These are phyloP conservation scores for Fusarium sp. DNA, from an alignment of 2,329 filamentous ascomycete genomes.

Conservation along the genomic window DNA sequence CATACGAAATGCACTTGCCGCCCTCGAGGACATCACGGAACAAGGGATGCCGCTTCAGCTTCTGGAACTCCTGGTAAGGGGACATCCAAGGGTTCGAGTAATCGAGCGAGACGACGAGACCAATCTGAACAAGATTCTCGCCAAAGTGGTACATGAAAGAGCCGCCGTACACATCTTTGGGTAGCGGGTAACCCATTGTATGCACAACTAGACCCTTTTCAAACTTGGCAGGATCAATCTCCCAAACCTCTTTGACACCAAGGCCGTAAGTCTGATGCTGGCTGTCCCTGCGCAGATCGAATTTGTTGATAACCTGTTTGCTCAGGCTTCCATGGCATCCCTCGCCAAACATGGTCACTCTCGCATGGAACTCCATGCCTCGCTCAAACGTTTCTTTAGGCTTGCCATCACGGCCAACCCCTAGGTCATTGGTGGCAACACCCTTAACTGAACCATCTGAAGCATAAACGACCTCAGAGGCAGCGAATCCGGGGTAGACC, in stretches of 20 bases:
- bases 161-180: slow-evolving; percentile 90
- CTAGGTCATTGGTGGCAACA: slow-evolving; percentile 95
- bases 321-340: slow-evolving; percentile 95
- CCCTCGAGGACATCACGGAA: slow-evolving; percentile 89
- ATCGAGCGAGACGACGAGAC: slow-evolving; percentile 91
- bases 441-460: slow-evolving; percentile 88
- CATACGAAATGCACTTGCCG: slow-evolving; percentile 97
- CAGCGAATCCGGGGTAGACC: slow-evolving; percentile 94
- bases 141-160: slow-evolving; percentile 99
- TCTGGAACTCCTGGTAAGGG: slow-evolving; percentile 96
- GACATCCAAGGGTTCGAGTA: slow-evolving; percentile 97
- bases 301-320: slow-evolving; percentile 95
- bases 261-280: slow-evolving; percentile 95
- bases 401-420: slow-evolving; percentile 80
- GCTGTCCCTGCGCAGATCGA: slow-evolving; percentile 85
- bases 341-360: slow-evolving; percentile 90
- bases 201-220: slow-evolving; percentile 85
- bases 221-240: slow-evolving; percentile 92
- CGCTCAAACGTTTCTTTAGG: slow-evolving; percentile 92
- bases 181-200: slow-evolving; percentile 90
- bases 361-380: slow-evolving; percentile 97
- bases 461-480: slow-evolving; percentile 88
- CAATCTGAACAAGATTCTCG: slow-evolving; percentile 92
- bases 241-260: slow-evolving; percentile 97
- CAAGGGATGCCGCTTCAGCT: slow-evolving; percentile 96